phyloP scores from a whole-genome alignment of 2,329 filamentous ascomycete species.

The Fusarium caatingaense region DNA sequence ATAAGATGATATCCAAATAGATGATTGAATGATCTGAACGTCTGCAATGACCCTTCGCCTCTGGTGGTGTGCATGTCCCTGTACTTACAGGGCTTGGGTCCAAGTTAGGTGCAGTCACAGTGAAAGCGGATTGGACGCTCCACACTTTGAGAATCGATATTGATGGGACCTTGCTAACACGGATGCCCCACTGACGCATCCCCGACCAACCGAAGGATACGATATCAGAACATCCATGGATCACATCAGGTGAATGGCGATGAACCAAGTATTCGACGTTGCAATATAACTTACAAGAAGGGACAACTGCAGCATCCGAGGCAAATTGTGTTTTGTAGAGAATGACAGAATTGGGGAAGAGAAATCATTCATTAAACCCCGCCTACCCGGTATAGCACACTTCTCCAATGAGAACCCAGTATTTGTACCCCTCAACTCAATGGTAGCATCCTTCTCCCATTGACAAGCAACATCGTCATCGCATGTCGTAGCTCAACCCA shows the following conservation, averaged over 20 bases:
- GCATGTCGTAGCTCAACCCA: slow-evolving; percentile 27
- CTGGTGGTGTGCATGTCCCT: slow-evolving; percentile 37
- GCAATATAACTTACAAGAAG: neutral
- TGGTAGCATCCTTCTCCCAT: neutral
- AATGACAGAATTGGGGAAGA: neutral
- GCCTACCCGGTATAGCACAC: neutral
- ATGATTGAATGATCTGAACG: neutral
- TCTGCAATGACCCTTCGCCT: neutral
- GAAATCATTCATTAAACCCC: neutral
- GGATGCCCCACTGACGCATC: slow-evolving; percentile 36
- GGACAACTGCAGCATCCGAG: neutral
- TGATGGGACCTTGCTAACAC: slow-evolving; percentile 26
- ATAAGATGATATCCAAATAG: neutral
- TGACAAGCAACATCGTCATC: slow-evolving; percentile 34
- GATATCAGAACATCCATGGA: slow-evolving; percentile 41
- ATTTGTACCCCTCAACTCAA: neutral
- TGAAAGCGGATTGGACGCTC: slow-evolving; percentile 48
- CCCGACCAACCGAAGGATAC: slow-evolving; percentile 41
- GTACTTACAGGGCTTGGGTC: slow-evolving; percentile 42
- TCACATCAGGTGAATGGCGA: slow-evolving; percentile 40
- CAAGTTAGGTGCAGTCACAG: slow-evolving; percentile 41
- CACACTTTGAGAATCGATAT: slow-evolving; percentile 33
- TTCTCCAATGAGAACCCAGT: neutral
- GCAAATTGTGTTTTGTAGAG: neutral
- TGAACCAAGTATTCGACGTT: slow-evolving; percentile 12